phyloP scores from a whole-genome alignment of 306 rosid species.

The Rubus parviflorus region DNA sequence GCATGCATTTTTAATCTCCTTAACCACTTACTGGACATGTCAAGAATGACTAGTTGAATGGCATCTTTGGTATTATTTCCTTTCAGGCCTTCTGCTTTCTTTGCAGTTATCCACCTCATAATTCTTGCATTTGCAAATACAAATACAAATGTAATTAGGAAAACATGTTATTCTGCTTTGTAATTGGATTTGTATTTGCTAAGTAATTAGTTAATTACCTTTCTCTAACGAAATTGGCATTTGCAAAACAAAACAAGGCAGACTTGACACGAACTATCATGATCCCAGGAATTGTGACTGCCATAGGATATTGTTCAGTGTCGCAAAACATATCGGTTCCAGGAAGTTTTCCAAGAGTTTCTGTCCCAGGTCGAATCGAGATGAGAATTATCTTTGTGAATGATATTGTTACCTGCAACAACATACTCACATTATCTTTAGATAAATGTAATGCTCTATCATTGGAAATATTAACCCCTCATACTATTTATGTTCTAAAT shows the following conservation, averaged over 20 bases:
- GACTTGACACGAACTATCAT: conserved; percentile 64
- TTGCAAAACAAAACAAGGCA: conserved; percentile 80
- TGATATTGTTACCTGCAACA: conserved; percentile 67
- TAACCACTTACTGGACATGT: conserved; percentile 62
- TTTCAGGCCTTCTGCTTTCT: conserved; percentile 42
- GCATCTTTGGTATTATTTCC: conserved; percentile 33
- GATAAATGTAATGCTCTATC: not conserved
- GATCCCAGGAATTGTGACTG: conserved; percentile 60
- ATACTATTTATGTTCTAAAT: not conserved
- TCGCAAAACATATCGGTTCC: conserved; percentile 69
- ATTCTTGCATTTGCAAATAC: conserved; percentile 36
- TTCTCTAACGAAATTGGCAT: conserved; percentile 67
- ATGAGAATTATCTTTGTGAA: conserved; percentile 65
- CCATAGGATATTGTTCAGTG: conserved; percentile 76
- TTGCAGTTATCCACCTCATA: conserved; percentile 48
- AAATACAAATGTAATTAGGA: not conserved
- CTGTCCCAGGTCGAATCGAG: conserved; percentile 68
- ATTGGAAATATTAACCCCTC: not conserved
- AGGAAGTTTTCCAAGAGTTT: conserved; percentile 70
- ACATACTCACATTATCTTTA: not conserved
- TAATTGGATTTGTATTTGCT: not conserved
- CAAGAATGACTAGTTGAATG: conserved; percentile 56
- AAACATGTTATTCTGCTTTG: not conserved
- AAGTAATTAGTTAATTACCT: conserved; percentile 38
- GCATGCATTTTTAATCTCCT: not conserved